Percentiles rank a stretch among this genome's conserved stretches.
Conservation (phyloP, 208 protist genomes). For the Balamuthia mandrillaris region DNA sequence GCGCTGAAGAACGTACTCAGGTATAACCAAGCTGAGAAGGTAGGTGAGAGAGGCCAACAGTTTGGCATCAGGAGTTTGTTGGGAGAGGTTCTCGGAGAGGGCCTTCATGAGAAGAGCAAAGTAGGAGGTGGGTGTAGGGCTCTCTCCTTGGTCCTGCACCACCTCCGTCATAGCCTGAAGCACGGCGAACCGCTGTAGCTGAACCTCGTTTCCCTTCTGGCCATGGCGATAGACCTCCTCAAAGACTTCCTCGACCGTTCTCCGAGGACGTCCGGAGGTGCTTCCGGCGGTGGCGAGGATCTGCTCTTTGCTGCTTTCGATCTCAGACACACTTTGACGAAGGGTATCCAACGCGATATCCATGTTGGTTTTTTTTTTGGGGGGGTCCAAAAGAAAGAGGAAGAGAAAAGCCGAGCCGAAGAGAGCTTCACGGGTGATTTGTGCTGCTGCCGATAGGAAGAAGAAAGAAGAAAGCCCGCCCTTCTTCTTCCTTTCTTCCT, state of each 20-base stretch:
- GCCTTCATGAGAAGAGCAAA: constrained; percentile 2
- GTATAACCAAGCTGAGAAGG: background rate
- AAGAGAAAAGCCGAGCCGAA: too few species aligned
- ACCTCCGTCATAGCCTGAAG: background rate
- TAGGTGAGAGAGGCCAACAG: background rate
- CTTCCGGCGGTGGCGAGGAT: background rate
- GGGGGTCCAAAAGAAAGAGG: too few species aligned
- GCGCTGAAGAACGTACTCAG: background rate
- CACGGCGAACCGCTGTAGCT: background rate
- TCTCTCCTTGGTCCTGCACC: background rate
- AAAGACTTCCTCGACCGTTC: background rate
- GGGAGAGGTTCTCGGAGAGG: background rate
- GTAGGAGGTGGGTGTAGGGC: background rate
- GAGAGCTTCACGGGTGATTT: too few species aligned
- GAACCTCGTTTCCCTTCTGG: background rate
- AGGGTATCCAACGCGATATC: too few species aligned
- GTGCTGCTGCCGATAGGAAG: too few species aligned
- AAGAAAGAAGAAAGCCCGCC: too few species aligned
- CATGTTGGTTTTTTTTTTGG: too few species aligned
- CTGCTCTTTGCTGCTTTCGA: background rate
- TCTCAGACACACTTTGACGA: background rate
- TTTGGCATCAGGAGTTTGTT: background rate
- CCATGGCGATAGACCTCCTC: background rate
- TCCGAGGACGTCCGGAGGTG: background rate
- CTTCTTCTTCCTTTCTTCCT: too few species aligned